Conservation (phyloP, 1,284 basidiomycete species). For the Sporisorium graminicola region DNA sequence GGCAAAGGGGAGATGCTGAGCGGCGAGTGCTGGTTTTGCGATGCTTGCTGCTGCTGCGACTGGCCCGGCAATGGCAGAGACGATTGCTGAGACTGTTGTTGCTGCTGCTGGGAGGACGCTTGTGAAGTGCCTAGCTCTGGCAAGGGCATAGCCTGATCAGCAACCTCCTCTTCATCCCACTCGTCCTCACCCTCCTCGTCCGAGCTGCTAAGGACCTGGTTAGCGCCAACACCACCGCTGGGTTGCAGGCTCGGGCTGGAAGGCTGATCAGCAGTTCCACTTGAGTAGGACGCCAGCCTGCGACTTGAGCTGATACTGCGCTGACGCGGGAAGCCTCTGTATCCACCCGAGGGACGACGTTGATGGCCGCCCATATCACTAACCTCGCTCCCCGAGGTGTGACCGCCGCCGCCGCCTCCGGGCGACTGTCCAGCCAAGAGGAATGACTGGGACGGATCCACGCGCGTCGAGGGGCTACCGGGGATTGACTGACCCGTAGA, state of each 20-base stretch:
- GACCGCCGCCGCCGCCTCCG: conserved; percentile 32
- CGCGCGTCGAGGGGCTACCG: conserved; percentile 45
- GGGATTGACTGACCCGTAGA: conserved; percentile 53
- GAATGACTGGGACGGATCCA: conserved; percentile 31
- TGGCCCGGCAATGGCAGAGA: conserved; percentile 7
- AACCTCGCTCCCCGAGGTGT: conserved; percentile 48
- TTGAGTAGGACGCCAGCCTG: conserved; percentile 32
- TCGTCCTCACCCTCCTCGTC: conserved; percentile 64
- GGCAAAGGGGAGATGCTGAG: conserved; percentile 26
- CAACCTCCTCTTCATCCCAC: conserved; percentile 62
- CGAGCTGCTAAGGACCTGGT: conserved; percentile 53
- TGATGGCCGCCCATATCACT: conserved; percentile 46
- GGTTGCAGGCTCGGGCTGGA: conserved; percentile 31
- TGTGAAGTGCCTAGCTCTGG: conserved; percentile 39
- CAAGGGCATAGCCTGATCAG: conserved; percentile 63
- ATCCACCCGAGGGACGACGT: conserved; percentile 39
- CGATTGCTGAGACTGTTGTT: neutral
- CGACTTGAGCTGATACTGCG: conserved; percentile 38
- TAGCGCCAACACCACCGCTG: conserved; percentile 13
- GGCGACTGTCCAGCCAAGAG: conserved; percentile 42
- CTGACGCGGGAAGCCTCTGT: conserved; percentile 39
- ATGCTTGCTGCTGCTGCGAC: conserved; percentile 18
- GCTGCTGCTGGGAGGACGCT: conserved; percentile 16
- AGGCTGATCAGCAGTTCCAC: conserved; percentile 26
- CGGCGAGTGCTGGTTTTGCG: conserved; percentile 9